phyloP scores from a whole-genome alignment of 768 basidiomycete species.

The Mycena sanguinolenta region DNA sequence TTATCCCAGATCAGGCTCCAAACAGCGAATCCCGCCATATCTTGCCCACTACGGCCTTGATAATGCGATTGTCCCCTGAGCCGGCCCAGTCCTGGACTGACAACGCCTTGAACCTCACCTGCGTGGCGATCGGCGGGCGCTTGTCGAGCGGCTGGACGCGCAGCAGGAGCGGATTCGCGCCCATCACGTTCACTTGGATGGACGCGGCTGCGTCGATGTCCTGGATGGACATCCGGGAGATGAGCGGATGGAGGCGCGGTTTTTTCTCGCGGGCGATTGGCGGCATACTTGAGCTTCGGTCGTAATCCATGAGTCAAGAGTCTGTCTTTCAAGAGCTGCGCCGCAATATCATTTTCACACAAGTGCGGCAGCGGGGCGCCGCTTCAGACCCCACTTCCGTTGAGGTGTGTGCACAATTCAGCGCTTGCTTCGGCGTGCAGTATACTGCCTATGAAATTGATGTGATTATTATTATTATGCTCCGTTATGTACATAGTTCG shows the following conservation, averaged over 20 bases:
- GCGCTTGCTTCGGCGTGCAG: too few relatives aligned
- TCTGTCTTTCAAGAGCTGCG: too few relatives aligned
- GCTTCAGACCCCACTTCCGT: too few relatives aligned
- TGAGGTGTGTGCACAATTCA: too few relatives aligned
- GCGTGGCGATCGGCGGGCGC: neutral
- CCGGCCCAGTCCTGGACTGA: neutral
- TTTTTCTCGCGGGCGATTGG: neutral
- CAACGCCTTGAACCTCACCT: conserved; percentile 3
- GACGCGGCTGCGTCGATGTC: conserved; percentile 4
- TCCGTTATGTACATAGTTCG: neutral
- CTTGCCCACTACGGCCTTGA: conserved; percentile 10
- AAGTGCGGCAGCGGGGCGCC: too few relatives aligned
- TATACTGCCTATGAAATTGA: too few relatives aligned
- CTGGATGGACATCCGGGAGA: neutral
- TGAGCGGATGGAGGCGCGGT: neutral
- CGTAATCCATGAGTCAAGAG: too few relatives aligned
- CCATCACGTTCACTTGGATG: conserved; percentile 12
- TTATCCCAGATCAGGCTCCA: conserved; percentile 8
- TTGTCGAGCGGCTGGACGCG: conserved; percentile 15
- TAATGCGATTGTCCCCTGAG: neutral
- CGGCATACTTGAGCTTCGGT: too few relatives aligned
- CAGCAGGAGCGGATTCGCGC: neutral
- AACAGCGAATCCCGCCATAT: conserved; percentile 7
- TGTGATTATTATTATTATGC: conserved; percentile 6
- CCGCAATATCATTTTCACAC: too few relatives aligned